These are phyloP conservation scores for Isoetes taiwanensis DNA, from an alignment of 75 land plant genomes.

Conservation along the genomic window DNA sequence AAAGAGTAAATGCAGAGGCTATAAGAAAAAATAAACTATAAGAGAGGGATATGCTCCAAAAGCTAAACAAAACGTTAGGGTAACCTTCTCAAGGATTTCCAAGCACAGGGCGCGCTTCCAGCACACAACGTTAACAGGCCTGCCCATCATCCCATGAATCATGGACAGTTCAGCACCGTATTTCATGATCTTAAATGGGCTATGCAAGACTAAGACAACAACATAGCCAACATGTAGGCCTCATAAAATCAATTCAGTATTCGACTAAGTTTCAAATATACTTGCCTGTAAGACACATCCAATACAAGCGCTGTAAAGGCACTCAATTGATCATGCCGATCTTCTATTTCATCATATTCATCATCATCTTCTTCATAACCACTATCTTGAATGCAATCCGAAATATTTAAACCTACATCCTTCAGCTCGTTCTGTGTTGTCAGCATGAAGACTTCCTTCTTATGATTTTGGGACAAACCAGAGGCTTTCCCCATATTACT, in stretches of 20 bases:
- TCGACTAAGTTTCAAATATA: not conserved
- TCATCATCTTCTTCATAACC: constrained; percentile 19
- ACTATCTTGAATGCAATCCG: no score
- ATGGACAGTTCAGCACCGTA: not conserved
- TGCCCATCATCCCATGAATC: constrained; percentile 11
- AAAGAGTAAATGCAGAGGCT: not conserved
- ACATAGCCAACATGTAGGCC: not conserved
- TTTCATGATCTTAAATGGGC: not conserved
- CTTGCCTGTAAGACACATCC: constrained; percentile 83
- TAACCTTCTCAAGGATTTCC: constrained; percentile 94
- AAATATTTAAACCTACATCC: no score
- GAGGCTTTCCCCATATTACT: no score
- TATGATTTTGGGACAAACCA: no score
- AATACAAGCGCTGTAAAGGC: constrained; percentile 72
- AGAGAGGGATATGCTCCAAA: not conserved
- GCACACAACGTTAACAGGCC: constrained; percentile 92
- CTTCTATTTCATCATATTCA: constrained; percentile 30
- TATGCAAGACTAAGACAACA: not conserved
- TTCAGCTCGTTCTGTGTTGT: no score
- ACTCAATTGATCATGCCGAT: constrained; percentile 39
- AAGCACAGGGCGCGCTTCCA: constrained; percentile 97
- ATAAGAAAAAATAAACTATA: not conserved
- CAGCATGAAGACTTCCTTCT: no score
- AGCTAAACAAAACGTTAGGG: constrained; percentile 13
- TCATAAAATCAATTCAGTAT: not conserved